These are phyloP conservation scores for Microcyclosporella mali DNA, from an alignment of 2,329 filamentous ascomycete species.

Conservation along the genomic window DNA sequence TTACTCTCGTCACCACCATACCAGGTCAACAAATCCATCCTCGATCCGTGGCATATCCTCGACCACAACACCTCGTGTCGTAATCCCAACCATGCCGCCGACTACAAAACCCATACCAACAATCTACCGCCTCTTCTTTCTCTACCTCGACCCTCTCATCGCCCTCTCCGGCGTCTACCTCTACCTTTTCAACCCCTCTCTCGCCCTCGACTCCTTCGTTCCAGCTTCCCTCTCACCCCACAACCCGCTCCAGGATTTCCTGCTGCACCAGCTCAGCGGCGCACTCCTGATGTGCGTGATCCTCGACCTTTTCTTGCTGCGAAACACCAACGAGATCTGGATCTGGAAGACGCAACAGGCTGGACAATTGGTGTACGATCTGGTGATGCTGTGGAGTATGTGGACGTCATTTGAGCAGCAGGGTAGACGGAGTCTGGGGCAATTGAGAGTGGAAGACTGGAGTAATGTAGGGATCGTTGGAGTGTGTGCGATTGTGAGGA, in stretches of 20 bases:
- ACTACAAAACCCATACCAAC: slow-evolving; percentile 8
- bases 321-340: slow-evolving; percentile 12
- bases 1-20: too few species aligned
- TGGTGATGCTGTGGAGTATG: slow-evolving; percentile 11
- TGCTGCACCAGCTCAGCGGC: slow-evolving; percentile 16
- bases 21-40: too few species aligned
- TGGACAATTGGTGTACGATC: slow-evolving; percentile 11
- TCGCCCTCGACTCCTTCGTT: slow-evolving; percentile 8
- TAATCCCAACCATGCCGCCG: not conserved
- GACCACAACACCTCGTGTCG: too few species aligned
- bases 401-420: slow-evolving; percentile 8
- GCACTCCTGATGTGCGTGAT: slow-evolving; percentile 11
- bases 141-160: slow-evolving; percentile 12
- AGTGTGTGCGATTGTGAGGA: slow-evolving; percentile 9
- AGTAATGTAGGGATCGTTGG: slow-evolving; percentile 8
- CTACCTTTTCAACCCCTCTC: slow-evolving; percentile 11
- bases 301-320: slow-evolving; percentile 11
- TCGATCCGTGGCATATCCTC: too few species aligned
- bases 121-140: slow-evolving; percentile 16
- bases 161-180: slow-evolving; percentile 12
- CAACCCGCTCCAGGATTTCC: slow-evolving; percentile 7
- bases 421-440: slow-evolving; percentile 4
- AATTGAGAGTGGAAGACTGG: slow-evolving; percentile 10
- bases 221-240: slow-evolving; percentile 8
- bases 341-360: slow-evolving; percentile 16